These are phyloP conservation scores for Mycena citricolor DNA, from an alignment of 1,284 basidiomycete genomes.

Conservation along the genomic window DNA sequence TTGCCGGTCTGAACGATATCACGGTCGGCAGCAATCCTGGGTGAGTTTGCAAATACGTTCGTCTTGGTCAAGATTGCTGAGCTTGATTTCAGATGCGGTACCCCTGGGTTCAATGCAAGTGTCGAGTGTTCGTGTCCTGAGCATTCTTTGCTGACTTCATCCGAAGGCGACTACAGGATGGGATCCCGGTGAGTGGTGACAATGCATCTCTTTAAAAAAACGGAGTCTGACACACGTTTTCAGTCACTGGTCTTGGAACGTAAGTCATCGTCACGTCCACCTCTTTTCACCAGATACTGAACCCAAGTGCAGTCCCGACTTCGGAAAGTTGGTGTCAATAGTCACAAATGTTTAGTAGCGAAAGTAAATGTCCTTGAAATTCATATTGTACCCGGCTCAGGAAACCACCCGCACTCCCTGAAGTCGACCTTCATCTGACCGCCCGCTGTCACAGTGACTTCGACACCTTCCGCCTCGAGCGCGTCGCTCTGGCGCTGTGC, in stretches of 20 bases:
- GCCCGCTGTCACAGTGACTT: constrained; percentile 48
- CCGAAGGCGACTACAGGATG: constrained; percentile 46
- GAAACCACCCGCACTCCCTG: constrained; percentile 46
- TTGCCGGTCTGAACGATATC: constrained; percentile 54
- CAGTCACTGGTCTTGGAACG: constrained; percentile 52
- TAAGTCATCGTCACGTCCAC: not conserved
- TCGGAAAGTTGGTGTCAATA: constrained; percentile 36
- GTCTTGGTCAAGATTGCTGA: not conserved
- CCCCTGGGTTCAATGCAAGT: constrained; percentile 48
- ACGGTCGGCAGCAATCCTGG: constrained; percentile 52
- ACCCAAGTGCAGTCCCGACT: constrained; percentile 34
- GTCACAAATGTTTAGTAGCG: too few species aligned
- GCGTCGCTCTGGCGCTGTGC: constrained; percentile 66
- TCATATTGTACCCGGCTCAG: too few species aligned
- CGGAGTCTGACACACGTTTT: constrained; percentile 3
- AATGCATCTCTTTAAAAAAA: not conserved
- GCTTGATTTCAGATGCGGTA: constrained; percentile 38
- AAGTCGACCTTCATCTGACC: constrained; percentile 45
- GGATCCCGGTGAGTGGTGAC: constrained; percentile 41
- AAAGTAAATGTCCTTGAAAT: too few species aligned
- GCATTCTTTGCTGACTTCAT: constrained; percentile 6
- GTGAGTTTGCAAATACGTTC: constrained; percentile 25
- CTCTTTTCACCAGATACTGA: not conserved
- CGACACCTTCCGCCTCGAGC: constrained; percentile 70
- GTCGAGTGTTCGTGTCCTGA: not conserved